These are phyloP conservation scores for Exserohilum turcica DNA, from an alignment of 2,329 filamentous ascomycete species.

Conservation along the genomic window DNA sequence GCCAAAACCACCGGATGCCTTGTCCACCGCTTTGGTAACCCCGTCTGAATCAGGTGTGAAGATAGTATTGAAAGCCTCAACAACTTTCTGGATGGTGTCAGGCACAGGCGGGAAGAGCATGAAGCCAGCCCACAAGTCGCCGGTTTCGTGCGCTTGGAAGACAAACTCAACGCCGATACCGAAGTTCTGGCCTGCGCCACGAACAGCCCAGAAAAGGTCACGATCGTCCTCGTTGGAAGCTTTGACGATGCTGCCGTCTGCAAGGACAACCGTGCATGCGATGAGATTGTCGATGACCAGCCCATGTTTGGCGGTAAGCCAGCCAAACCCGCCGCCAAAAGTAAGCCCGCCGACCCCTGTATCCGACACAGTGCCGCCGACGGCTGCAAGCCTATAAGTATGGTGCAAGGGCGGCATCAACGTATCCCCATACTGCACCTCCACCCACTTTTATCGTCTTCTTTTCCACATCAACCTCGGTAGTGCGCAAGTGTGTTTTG, in stretches of 20 bases:
- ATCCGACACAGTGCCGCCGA: slow-evolving; percentile 12
- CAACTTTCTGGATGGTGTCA: slow-evolving; percentile 4
- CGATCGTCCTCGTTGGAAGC: slow-evolving; percentile 36
- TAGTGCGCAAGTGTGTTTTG: slow-evolving; percentile 12
- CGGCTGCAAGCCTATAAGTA: slow-evolving; percentile 12
- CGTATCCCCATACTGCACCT: slow-evolving; percentile 12
- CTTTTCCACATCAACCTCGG: slow-evolving; percentile 3
- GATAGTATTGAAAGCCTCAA: slow-evolving; percentile 8
- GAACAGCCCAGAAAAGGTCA: slow-evolving; percentile 62
- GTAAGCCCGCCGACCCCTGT: slow-evolving; percentile 54
- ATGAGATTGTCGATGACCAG: slow-evolving; percentile 60
- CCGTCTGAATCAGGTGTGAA: slow-evolving; percentile 6
- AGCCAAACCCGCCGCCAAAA: slow-evolving; percentile 63
- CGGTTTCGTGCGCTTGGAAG: slow-evolving; percentile 45
- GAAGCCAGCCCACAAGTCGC: slow-evolving; percentile 17
- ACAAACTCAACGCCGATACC: slow-evolving; percentile 56
- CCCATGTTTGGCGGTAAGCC: slow-evolving; percentile 59
- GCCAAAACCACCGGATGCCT: slow-evolving; percentile 3
- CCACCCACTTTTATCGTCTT: slow-evolving; percentile 11
- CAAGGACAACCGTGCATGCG: slow-evolving; percentile 57
- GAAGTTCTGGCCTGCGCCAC: slow-evolving; percentile 64
- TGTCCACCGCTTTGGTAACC: slow-evolving; percentile 1
- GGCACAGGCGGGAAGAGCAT: slow-evolving; percentile 11
- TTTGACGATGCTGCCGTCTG: slow-evolving; percentile 52
- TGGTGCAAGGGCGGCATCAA: slow-evolving; percentile 10